Percentiles rank a stretch among this genome's conserved stretches.
These are phyloP conservation scores for Xylaria curta DNA, from an alignment of 495 filamentous ascomycete species.

Conservation along the genomic window DNA sequence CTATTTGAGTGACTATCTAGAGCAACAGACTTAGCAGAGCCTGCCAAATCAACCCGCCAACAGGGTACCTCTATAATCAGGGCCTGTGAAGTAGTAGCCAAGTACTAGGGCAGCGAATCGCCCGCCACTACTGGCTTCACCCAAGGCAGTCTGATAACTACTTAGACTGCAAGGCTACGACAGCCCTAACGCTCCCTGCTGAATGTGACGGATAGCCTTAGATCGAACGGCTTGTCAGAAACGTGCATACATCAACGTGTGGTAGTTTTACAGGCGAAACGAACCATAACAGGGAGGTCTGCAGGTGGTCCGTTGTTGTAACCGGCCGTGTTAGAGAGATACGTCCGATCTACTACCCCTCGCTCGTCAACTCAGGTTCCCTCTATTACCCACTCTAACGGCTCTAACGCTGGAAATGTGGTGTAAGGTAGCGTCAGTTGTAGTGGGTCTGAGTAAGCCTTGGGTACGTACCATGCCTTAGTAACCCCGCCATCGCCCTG, in stretches of 20 bases:
- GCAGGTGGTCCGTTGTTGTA: slow-evolving; percentile 16
- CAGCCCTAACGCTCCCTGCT: slow-evolving; percentile 1
- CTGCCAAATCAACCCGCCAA: slow-evolving; percentile 1
- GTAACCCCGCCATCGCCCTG: slow-evolving; percentile 22
- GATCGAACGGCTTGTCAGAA: neutral
- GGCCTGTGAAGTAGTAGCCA: neutral
- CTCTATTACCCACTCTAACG: slow-evolving; percentile 16
- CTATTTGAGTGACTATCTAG: slow-evolving; percentile 7
- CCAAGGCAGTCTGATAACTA: neutral
- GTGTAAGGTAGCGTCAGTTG: neutral
- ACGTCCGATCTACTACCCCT: slow-evolving; percentile 20
- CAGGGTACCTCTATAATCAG: slow-evolving; percentile 10
- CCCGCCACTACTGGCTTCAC: neutral
- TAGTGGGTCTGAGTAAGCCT: slow-evolving; percentile 24
- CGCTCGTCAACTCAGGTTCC: slow-evolving; percentile 12
- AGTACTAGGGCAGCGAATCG: neutral
- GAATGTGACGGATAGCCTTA: neutral
- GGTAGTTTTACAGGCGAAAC: slow-evolving; percentile 4
- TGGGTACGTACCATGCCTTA: neutral
- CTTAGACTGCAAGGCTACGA: slow-evolving; percentile 8
- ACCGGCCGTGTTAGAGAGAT: slow-evolving; percentile 19
- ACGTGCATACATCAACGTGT: slow-evolving; percentile 3
- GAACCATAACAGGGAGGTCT: neutral
- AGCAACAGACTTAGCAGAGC: neutral
- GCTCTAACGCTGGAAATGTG: neutral